phyloP scores from a whole-genome alignment of 345 rosid genomes.

The Aquilaria yunnanensis region DNA sequence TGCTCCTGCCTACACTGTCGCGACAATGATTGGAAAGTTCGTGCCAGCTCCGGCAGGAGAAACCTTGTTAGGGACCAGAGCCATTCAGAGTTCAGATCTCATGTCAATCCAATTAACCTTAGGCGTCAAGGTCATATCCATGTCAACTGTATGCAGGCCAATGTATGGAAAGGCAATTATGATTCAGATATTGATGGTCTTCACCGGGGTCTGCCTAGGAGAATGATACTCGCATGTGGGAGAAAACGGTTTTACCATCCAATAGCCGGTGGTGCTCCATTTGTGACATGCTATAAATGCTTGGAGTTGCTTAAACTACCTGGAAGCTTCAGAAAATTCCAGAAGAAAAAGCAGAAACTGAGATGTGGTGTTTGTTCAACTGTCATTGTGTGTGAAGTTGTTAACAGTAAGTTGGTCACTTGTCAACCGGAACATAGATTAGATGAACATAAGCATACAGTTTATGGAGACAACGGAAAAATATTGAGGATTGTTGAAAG shows the following conservation, averaged over 20 bases:
- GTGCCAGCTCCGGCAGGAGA: slow-evolving; percentile 28
- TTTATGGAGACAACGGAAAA: no score
- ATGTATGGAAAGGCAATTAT: slow-evolving; percentile 52
- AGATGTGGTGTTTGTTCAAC: slow-evolving; percentile 70
- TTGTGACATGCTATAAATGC: slow-evolving; percentile 63
- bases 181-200: slow-evolving; percentile 33
- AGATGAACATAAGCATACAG: no score
- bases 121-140: slow-evolving; percentile 23
- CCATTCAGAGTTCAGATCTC: slow-evolving; percentile 29
- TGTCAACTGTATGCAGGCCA: slow-evolving; percentile 33
- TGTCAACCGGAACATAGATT: slow-evolving; percentile 19
- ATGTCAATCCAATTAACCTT: slow-evolving; percentile 32
- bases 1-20: slow-evolving; percentile 63
- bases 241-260: slow-evolving; percentile 36
- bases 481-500: no score
- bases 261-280: slow-evolving; percentile 79
- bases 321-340: slow-evolving; percentile 26
- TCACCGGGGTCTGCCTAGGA: slow-evolving; percentile 31
- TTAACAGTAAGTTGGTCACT: slow-evolving; percentile 48
- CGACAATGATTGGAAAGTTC: slow-evolving; percentile 38
- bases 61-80: slow-evolving; percentile 35
- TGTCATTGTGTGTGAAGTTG: slow-evolving; percentile 34
- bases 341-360: slow-evolving; percentile 39
- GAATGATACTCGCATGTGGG: slow-evolving; percentile 33
- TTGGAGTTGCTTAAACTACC: slow-evolving; percentile 65